A percentile compares a stretch with the other conserved stretches of the same genome.
Conservation (phyloP, 2,329 filamentous ascomycete genomes). For the Thielaviopsis ethacetica region DNA sequence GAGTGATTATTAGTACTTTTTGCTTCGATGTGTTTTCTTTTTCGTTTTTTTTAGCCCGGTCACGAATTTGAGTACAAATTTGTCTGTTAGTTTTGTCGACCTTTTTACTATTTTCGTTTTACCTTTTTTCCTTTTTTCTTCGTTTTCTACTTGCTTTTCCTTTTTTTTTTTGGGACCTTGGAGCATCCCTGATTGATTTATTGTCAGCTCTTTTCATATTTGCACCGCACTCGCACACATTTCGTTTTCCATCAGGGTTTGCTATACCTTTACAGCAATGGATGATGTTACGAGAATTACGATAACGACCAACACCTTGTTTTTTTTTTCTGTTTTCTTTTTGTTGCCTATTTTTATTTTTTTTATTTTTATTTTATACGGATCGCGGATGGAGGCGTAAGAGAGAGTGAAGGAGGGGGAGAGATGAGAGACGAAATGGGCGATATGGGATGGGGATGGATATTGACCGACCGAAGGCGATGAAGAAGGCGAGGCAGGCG, state of each 20-base stretch:
- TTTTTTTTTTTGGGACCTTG: neutral
- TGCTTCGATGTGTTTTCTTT: neutral
- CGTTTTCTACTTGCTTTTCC: neutral
- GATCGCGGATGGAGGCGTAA: no score
- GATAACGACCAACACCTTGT: slow-evolving; percentile 1
- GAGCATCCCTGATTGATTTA: neutral
- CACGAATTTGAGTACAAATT: no score
- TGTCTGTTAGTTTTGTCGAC: neutral
- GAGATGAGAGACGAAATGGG: no score
- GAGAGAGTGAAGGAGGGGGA: no score
- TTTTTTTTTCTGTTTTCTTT: neutral
- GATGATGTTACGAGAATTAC: slow-evolving; percentile 7
- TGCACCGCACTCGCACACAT: neutral
- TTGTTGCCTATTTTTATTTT: neutral
- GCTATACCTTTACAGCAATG: no score
- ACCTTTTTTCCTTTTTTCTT: neutral
- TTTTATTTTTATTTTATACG: neutral
- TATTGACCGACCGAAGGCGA: no score
- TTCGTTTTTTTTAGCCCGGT: neutral
- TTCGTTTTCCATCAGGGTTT: neutral
- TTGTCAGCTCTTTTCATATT: neutral
- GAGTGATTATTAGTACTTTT: no score
- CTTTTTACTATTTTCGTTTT: neutral
- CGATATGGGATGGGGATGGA: no score
- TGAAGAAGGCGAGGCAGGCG: no score